Conservation (phyloP, 1,284 basidiomycete species). For the Sporisorium exsertum region DNA sequence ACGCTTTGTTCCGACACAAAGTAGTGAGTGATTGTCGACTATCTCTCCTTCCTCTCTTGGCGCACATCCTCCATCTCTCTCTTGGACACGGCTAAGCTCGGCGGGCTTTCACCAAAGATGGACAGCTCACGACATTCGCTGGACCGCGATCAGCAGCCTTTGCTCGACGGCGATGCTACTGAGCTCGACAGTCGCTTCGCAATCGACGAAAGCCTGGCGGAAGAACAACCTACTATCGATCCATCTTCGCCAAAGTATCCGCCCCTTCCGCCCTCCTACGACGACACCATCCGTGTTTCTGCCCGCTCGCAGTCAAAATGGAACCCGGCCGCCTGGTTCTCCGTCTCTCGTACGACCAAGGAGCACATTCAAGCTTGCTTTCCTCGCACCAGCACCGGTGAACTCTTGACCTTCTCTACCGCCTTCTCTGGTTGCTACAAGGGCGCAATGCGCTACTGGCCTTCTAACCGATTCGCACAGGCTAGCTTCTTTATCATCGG, state of each 20-base stretch:
- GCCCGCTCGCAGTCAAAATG: conserved; percentile 24
- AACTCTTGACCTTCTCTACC: conserved; percentile 37
- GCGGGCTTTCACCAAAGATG: conserved; percentile 15
- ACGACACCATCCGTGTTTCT: conserved; percentile 47
- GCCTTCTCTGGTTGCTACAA: conserved; percentile 32
- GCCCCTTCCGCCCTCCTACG: conserved; percentile 57
- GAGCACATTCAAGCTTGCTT: conserved; percentile 53
- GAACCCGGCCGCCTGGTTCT: conserved; percentile 46
- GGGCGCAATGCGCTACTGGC: conserved; percentile 51
- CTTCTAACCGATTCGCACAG: conserved; percentile 55
- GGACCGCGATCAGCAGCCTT: conserved; percentile 39
- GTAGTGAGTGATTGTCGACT: not conserved
- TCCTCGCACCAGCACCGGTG: conserved; percentile 37
- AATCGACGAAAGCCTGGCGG: conserved; percentile 52
- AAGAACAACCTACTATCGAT: conserved; percentile 23
- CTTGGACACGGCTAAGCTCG: not conserved
- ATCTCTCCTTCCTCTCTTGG: not conserved
- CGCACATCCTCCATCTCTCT: not conserved
- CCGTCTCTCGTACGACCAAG: conserved; percentile 43
- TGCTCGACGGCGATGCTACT: conserved; percentile 31
- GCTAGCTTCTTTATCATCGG: conserved; percentile 56
- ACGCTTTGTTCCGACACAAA: not conserved
- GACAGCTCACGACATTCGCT: conserved; percentile 24
- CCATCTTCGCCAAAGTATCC: conserved; percentile 53
- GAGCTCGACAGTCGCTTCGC: conserved; percentile 56